These are phyloP conservation scores for Malassezia dermatis DNA, from an alignment of 1,284 basidiomycete genomes.

Conservation along the genomic window DNA sequence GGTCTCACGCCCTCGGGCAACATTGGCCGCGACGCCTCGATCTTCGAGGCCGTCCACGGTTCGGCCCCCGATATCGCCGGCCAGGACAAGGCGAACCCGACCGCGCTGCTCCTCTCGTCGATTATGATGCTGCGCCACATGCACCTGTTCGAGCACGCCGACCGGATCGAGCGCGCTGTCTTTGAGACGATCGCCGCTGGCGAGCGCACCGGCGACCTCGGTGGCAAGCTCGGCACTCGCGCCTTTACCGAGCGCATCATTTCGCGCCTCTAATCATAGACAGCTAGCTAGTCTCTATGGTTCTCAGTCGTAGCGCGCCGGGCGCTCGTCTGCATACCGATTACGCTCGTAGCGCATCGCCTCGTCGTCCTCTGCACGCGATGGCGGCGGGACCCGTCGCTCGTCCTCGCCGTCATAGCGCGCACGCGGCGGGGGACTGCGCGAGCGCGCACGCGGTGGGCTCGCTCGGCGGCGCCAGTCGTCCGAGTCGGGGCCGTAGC, in stretches of 20 bases:
- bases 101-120: slow-evolving; percentile 82
- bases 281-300: background rate
- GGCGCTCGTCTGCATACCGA: slow-evolving; percentile 3
- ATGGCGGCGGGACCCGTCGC: background rate
- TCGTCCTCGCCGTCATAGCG: slow-evolving; percentile 2
- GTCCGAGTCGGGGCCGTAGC: slow-evolving; percentile 19
- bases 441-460: slow-evolving; percentile 16
- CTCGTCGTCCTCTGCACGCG: background rate
- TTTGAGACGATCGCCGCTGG: slow-evolving; percentile 39
- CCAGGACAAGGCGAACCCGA: slow-evolving; percentile 86
- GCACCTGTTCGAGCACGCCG: slow-evolving; percentile 73
- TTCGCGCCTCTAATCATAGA: slow-evolving; percentile 24
- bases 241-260: slow-evolving; percentile 40
- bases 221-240: slow-evolving; percentile 42
- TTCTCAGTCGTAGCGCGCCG: background rate
- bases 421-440: slow-evolving; percentile 2
- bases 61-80: slow-evolving; percentile 54
- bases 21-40: slow-evolving; percentile 94
- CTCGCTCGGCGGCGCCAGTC: slow-evolving; percentile 31
- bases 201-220: slow-evolving; percentile 39
- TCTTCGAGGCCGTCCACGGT: slow-evolving; percentile 98
- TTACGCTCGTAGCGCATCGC: slow-evolving; percentile 4
- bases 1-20: slow-evolving; percentile 97
- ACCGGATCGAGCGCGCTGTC: slow-evolving; percentile 79
- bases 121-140: slow-evolving; percentile 90